Evolutionary conservation across 805 yeast genomes (phyloP).

Genomic region (Saturnispora gosingensis): DNA sequence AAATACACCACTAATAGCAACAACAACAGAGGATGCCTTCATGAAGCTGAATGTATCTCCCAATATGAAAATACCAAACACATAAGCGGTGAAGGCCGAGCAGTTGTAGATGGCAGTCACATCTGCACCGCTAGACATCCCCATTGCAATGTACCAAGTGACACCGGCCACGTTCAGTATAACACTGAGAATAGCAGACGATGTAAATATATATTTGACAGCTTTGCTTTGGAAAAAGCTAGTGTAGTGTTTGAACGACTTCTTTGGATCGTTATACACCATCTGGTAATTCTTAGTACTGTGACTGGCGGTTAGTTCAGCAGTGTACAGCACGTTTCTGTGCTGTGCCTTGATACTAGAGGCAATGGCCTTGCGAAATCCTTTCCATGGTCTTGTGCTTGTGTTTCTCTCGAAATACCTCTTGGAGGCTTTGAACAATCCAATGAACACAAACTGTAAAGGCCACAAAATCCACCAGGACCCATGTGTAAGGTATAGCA

Average conservation of each 20-base stretch:
- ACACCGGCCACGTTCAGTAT: slow-evolving; percentile 68
- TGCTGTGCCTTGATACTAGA: slow-evolving; percentile 36
- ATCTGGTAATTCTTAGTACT: slow-evolving; percentile 24
- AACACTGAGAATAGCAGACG: slow-evolving; percentile 38
- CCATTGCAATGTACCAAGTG: slow-evolving; percentile 82
- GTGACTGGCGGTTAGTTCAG: slow-evolving; percentile 26
- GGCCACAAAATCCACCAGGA: slow-evolving; percentile 74
- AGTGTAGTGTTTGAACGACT: slow-evolving; percentile 20
- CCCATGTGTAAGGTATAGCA: slow-evolving; percentile 65
- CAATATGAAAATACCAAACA: slow-evolving; percentile 70
- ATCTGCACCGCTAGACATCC: slow-evolving; percentile 71
- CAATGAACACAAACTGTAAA: slow-evolving; percentile 44
- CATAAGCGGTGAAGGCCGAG: slow-evolving; percentile 80
- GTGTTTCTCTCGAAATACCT: slow-evolving; percentile 19
- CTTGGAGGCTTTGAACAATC: slow-evolving; percentile 34
- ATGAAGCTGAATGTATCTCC: slow-evolving; percentile 54
- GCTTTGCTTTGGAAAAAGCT: slow-evolving; percentile 38
- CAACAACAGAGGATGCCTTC: slow-evolving; percentile 57
- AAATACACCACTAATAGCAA: slow-evolving; percentile 69
- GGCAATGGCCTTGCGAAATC: slow-evolving; percentile 24
- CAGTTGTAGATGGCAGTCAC: slow-evolving; percentile 88
- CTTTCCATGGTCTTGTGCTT: slow-evolving; percentile 25
- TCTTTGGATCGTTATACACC: slow-evolving; percentile 22
- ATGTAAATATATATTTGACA: slow-evolving; percentile 36
- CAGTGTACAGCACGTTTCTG: slow-evolving; percentile 31